Conservation (phyloP, 108 stramenopile genomes). For the Asterionellopsis glacialis region DNA sequence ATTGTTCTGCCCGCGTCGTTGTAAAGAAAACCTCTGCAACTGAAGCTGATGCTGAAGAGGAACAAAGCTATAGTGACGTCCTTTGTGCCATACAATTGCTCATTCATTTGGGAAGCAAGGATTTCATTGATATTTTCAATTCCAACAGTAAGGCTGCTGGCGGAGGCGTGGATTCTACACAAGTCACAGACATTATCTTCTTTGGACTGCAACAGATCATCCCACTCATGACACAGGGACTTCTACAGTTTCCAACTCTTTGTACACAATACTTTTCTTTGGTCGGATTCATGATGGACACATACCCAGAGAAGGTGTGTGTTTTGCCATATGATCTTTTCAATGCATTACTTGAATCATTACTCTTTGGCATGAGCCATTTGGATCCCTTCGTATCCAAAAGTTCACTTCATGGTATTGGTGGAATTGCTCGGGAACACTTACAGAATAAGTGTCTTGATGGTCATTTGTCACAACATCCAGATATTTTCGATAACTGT, state of each 20-base stretch:
- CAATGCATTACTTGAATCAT: conserved; percentile 69
- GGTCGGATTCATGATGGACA: conserved; percentile 85
- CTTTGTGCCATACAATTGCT: conserved; percentile 78
- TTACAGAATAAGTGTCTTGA: conserved; percentile 27
- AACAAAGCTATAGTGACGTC: conserved; percentile 82
- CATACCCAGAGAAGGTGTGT: conserved; percentile 76
- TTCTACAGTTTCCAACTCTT: conserved; percentile 76
- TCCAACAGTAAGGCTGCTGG: conserved; percentile 14
- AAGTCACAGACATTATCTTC: conserved; percentile 83
- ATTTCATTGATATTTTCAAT: conserved; percentile 65
- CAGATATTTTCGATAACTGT: conserved; percentile 60
- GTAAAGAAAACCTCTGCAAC: conserved; percentile 9
- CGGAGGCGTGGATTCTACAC: conserved; percentile 51
- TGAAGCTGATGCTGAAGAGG: conserved; percentile 57
- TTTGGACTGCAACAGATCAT: conserved; percentile 83
- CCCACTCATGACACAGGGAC: conserved; percentile 80
- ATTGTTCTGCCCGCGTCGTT: conserved; percentile 53
- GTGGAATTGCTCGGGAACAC: conserved; percentile 64
- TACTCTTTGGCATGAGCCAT: conserved; percentile 83
- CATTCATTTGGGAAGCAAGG: conserved; percentile 81
- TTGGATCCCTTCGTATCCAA: conserved; percentile 66
- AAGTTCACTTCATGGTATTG: conserved; percentile 64
- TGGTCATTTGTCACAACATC: conserved; percentile 35
- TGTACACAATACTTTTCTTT: conserved; percentile 74
- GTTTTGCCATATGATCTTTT: conserved; percentile 72